Evolutionary conservation across 306 rosid species (phyloP).

Genomic region (Rosa rugosa): DNA sequence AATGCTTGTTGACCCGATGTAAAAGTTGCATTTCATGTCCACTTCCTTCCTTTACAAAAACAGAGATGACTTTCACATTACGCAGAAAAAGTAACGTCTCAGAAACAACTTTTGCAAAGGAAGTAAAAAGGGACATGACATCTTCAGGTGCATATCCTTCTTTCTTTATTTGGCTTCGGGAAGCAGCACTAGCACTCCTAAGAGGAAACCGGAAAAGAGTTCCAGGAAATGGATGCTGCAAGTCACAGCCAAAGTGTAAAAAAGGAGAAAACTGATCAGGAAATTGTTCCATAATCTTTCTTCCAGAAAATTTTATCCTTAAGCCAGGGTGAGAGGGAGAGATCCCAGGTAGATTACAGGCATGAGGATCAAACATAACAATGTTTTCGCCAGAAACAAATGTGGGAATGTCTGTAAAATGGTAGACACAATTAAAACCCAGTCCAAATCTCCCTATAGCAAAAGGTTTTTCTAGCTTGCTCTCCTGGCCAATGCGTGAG

Average conservation of each 20-base stretch:
- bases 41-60: slow-evolving; percentile 79
- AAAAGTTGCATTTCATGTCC: slow-evolving; percentile 81
- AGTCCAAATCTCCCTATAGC: slow-evolving; percentile 98
- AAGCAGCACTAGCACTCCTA: slow-evolving; percentile 74
- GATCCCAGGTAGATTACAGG: slow-evolving; percentile 89
- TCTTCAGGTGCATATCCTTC: slow-evolving; percentile 89
- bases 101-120: slow-evolving; percentile 84
- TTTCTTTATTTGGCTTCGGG: slow-evolving; percentile 92
- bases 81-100: slow-evolving; percentile 82
- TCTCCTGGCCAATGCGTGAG: slow-evolving; percentile 99
- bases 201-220: slow-evolving; percentile 95
- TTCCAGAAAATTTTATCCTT: slow-evolving; percentile 84
- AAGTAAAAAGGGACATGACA: slow-evolving; percentile 65
- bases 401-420: slow-evolving; percentile 90
- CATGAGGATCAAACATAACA: slow-evolving; percentile 98
- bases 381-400: slow-evolving; percentile 97
- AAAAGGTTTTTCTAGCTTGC: slow-evolving; percentile 95
- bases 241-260: slow-evolving; percentile 92
- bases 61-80: slow-evolving; percentile 76
- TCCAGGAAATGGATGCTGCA: slow-evolving; percentile 87
- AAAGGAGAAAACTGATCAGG: slow-evolving; percentile 96
- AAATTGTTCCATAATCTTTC: slow-evolving; percentile 87
- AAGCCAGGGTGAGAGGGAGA: slow-evolving; percentile 99
- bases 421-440: slow-evolving; percentile 97
- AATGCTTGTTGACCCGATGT: slow-evolving; percentile 64